phyloP scores from a whole-genome alignment of 805 yeast species.

The Yarrowia divulgata region DNA sequence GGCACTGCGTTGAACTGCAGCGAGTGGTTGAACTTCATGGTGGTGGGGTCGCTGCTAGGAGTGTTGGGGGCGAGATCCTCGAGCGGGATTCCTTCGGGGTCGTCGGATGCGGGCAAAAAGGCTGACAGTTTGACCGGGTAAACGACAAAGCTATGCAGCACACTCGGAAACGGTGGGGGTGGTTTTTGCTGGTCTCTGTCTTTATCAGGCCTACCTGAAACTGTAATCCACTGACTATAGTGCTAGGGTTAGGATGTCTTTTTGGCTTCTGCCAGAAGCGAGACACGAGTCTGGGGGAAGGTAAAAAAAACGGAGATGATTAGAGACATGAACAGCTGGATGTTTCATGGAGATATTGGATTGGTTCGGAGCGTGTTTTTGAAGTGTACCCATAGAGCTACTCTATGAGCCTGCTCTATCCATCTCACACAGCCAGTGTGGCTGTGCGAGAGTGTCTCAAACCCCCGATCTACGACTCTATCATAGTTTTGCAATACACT shows the following conservation, averaged over 20 bases:
- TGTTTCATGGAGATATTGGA: too few species aligned
- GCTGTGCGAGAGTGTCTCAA: not conserved
- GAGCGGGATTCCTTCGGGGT: conserved; percentile 39
- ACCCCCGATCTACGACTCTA: conserved; percentile 1
- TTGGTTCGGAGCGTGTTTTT: too few species aligned
- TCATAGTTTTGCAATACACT: conserved; percentile 4
- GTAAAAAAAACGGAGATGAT: not conserved
- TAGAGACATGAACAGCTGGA: too few species aligned
- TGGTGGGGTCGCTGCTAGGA: conserved; percentile 7
- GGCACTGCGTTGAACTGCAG: conserved; percentile 97
- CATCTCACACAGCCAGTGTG: too few species aligned
- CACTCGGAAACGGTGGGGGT: conserved; percentile 21
- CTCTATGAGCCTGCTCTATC: too few species aligned
- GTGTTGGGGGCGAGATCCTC: conserved; percentile 34
- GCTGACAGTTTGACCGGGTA: conserved; percentile 11
- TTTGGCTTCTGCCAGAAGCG: not conserved
- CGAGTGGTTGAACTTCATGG: conserved; percentile 94
- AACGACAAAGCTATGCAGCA: conserved; percentile 35
- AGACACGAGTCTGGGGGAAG: conserved; percentile 10
- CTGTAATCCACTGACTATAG: conserved; percentile 10
- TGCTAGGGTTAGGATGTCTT: conserved; percentile 14
- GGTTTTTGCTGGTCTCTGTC: conserved; percentile 33
- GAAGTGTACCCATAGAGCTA: too few species aligned
- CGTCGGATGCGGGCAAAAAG: conserved; percentile 3
- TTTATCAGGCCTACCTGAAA: conserved; percentile 19